Conservation (phyloP, 129 eudicot genomes). For the Helianthus annuus region HanXRQr2.0-SUNRISE NC_035448.2:19407853-19408352, state of each 20-base stretch:
- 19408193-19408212: constrained; percentile 84
- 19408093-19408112: constrained; percentile 50
- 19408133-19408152: constrained; percentile 83
- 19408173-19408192: constrained; percentile 84
- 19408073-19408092: constrained; percentile 25
- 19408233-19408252: constrained; percentile 74
- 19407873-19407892: constrained; percentile 41
- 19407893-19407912: constrained; percentile 48
- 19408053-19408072: constrained; percentile 62
- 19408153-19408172: constrained; percentile 86
- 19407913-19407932: constrained; percentile 54
- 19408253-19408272: constrained; percentile 75
- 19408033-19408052: constrained; percentile 49
- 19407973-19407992: constrained; percentile 44
- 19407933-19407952: constrained; percentile 53
- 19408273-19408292: constrained; percentile 79
- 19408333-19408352: constrained; percentile 72
- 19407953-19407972: constrained; percentile 47
- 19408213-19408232: constrained; percentile 82
- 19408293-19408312: constrained; percentile 60
- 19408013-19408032: constrained; percentile 53
- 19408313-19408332: constrained; percentile 67
- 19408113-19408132: constrained; percentile 78
- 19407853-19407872: constrained; percentile 38
- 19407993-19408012: constrained; percentile 50